These are phyloP conservation scores for Phlegmacium glaucopus DNA, from an alignment of 768 basidiomycete species.

Conservation along the genomic window DNA sequence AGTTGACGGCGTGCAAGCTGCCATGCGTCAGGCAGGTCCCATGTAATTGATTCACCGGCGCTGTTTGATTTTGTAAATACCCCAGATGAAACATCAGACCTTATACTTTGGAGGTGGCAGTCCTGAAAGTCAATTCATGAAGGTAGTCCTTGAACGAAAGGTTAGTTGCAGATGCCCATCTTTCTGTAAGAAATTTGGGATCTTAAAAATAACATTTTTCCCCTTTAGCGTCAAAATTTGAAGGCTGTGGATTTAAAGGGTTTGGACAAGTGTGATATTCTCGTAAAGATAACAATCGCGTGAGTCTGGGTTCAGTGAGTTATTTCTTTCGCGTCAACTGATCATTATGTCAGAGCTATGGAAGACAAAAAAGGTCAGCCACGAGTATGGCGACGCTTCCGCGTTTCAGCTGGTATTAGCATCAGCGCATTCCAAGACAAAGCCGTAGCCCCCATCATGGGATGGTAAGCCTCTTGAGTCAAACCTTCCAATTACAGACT, in stretches of 20 bases:
- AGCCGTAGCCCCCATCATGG: slow-evolving; percentile 29
- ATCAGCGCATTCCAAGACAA: slow-evolving; percentile 33
- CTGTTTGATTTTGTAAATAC: background rate
- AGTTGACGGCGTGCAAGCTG: slow-evolving; percentile 16
- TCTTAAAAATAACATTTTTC: background rate
- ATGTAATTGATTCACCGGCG: too few relatives aligned
- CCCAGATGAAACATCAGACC: slow-evolving; percentile 18
- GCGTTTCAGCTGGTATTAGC: slow-evolving; percentile 30
- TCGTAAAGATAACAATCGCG: slow-evolving; percentile 12
- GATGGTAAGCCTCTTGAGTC: slow-evolving; percentile 20
- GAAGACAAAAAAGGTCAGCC: slow-evolving; percentile 18
- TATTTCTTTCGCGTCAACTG: background rate
- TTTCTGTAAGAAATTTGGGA: background rate
- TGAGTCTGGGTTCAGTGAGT: slow-evolving; percentile 6
- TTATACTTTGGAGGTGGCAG: slow-evolving; percentile 7
- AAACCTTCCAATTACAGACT: background rate
- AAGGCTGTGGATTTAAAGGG: slow-evolving; percentile 11
- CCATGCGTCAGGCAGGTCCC: slow-evolving; percentile 10
- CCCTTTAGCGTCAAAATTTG: slow-evolving; percentile 7
- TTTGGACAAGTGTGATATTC: slow-evolving; percentile 16
- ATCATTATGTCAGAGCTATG: slow-evolving; percentile 5
- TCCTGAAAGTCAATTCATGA: slow-evolving; percentile 23
- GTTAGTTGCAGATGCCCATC: slow-evolving; percentile 6
- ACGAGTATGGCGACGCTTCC: slow-evolving; percentile 28
- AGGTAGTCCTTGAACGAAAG: slow-evolving; percentile 22